Conservation (phyloP, 2,329 filamentous ascomycete genomes). For the Cordyceps pruinosa region DNA sequence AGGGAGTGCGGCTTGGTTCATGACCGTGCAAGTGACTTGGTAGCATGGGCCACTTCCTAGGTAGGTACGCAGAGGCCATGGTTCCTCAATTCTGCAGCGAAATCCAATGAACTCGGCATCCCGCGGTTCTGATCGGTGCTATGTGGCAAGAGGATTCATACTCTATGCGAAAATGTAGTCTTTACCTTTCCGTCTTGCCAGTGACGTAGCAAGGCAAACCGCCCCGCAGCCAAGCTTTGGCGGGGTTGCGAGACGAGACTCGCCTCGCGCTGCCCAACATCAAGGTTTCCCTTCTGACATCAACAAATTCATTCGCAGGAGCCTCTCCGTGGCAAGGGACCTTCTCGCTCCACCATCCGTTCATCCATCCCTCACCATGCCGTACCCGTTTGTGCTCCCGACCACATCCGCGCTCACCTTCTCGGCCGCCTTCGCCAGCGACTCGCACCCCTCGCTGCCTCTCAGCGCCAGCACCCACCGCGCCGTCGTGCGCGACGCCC, state of each 20-base stretch:
- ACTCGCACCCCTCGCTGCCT: slow-evolving; percentile 83
- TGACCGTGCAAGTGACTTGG: no score
- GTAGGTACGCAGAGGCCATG: no score
- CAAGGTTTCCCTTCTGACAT: not conserved
- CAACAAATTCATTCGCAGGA: not conserved
- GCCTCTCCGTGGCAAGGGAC: no score
- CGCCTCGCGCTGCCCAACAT: not conserved
- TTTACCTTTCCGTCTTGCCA: not conserved
- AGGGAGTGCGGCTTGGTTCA: no score
- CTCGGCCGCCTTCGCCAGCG: slow-evolving; percentile 66
- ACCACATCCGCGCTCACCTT: slow-evolving; percentile 86
- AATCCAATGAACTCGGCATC: no score
- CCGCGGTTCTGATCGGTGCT: no score
- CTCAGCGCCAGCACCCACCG: slow-evolving; percentile 76
- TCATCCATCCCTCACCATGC: slow-evolving; percentile 49
- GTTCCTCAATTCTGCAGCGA: no score
- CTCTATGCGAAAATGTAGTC: not conserved
- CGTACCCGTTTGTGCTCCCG: slow-evolving; percentile 79
- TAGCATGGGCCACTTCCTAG: no score
- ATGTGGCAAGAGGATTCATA: not conserved
- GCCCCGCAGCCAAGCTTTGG: slow-evolving; percentile 8
- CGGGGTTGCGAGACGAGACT: slow-evolving; percentile 8
- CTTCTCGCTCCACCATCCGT: no score
- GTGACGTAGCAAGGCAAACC: slow-evolving; percentile 2
- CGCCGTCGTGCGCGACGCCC: slow-evolving; percentile 69